A percentile compares a stretch with the other conserved stretches of the same genome.
Conservation (phyloP, 2,329 filamentous ascomycete species). For the Penicillium capsulatum region DNA sequence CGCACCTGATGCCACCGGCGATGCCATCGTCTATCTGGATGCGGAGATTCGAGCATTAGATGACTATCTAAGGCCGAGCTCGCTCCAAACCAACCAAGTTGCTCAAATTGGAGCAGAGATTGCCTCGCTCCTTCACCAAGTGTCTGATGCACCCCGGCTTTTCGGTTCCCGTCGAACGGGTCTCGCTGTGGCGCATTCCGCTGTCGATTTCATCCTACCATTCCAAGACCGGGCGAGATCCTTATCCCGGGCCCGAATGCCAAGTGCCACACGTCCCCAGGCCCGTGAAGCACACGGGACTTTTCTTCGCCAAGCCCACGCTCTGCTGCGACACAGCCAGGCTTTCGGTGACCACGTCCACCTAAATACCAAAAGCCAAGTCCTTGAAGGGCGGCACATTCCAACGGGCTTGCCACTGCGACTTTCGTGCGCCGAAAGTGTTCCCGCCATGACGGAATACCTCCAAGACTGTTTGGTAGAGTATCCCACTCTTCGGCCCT, state of each 20-base stretch:
- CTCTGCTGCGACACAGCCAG: conserved; percentile 18
- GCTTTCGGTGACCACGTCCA: conserved; percentile 20
- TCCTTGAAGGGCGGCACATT: conserved; percentile 41
- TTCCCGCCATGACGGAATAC: conserved; percentile 38
- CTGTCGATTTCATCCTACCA: conserved; percentile 50
- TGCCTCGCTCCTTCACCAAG: conserved; percentile 23
- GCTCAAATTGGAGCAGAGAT: conserved; percentile 27
- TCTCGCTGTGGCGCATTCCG: conserved; percentile 51
- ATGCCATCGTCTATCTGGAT: conserved; percentile 32
- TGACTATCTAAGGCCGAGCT: conserved; percentile 42
- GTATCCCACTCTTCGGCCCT: conserved; percentile 46
- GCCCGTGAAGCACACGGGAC: conserved; percentile 23
- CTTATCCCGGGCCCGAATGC: conserved; percentile 23
- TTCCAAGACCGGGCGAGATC: conserved; percentile 25
- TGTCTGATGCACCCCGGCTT: conserved; percentile 37
- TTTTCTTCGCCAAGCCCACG: conserved; percentile 23
- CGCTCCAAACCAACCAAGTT: conserved; percentile 37
- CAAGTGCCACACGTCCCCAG: conserved; percentile 34
- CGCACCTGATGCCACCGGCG: conserved; percentile 4
- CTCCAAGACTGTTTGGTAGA: conserved; percentile 47
- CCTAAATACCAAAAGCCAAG: conserved; percentile 23
- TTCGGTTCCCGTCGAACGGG: conserved; percentile 55
- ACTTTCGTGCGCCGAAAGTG: conserved; percentile 47
- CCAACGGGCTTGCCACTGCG: conserved; percentile 50
- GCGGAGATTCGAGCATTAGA: conserved; percentile 48